phyloP scores from a whole-genome alignment of 2,329 filamentous ascomycete species.

The Nigrograna mackinnonii region DNA sequence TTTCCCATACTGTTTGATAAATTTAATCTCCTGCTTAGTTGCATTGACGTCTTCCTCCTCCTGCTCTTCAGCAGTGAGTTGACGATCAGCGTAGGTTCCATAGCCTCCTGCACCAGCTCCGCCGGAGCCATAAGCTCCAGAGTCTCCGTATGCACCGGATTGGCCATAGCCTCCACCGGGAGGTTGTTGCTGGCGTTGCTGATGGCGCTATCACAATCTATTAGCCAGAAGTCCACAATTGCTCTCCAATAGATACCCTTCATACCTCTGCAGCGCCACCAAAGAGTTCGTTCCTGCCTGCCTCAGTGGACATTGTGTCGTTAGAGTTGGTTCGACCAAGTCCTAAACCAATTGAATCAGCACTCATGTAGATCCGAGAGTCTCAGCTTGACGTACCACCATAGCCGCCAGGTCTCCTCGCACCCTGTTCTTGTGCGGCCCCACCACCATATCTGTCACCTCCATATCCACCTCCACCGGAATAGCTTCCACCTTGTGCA shows the following conservation, averaged over 20 bases:
- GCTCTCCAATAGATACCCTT: too few relatives aligned
- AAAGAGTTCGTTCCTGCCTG: constrained; percentile 67
- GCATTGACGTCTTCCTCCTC: constrained; percentile 73
- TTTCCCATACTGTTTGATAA: too few relatives aligned
- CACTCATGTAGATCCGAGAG: constrained; percentile 28
- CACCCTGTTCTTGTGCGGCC: constrained; percentile 9
- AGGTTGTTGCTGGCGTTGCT: constrained; percentile 44
- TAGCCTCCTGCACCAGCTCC: constrained; percentile 40
- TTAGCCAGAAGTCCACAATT: too few relatives aligned
- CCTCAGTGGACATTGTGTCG: constrained; percentile 55
- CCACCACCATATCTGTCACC: constrained; percentile 54
- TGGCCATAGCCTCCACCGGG: constrained; percentile 26
- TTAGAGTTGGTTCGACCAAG: constrained; percentile 54
- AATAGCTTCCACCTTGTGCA: constrained; percentile 33
- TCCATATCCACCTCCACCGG: constrained; percentile 43
- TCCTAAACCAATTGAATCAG: constrained; percentile 49
- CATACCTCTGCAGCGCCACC: constrained; percentile 59
- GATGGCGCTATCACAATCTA: constrained; percentile 53
- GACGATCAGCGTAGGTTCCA: constrained; percentile 65
- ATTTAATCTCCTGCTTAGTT: background rate
- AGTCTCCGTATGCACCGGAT: constrained; percentile 14
- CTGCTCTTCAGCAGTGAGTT: constrained; percentile 69
- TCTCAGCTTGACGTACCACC: constrained; percentile 38
- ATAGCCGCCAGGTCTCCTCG: constrained; percentile 42
- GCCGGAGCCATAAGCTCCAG: constrained; percentile 23